Conservation (phyloP, 352 stramenopile genomes). For the Pythium diclinum region DNA sequence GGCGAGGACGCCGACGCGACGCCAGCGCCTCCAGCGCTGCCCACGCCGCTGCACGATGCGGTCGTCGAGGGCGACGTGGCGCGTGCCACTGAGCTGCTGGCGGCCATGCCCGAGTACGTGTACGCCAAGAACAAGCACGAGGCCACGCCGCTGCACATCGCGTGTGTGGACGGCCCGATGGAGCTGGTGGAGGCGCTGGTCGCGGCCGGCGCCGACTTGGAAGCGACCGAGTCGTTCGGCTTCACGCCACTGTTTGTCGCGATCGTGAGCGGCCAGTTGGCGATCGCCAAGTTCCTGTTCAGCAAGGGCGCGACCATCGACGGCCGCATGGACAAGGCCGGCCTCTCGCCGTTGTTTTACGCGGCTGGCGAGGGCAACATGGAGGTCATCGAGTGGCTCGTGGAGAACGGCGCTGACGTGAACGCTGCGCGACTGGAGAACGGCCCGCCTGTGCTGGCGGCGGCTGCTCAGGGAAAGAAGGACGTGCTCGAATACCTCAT, state of each 20-base stretch:
- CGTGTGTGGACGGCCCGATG: slow-evolving; percentile 25
- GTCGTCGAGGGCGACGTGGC: slow-evolving; percentile 25
- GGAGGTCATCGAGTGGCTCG: slow-evolving; percentile 22
- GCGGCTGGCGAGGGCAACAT: slow-evolving; percentile 20
- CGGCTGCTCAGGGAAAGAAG: slow-evolving; percentile 25
- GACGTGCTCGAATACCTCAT: slow-evolving; percentile 24
- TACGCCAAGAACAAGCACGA: slow-evolving; percentile 27
- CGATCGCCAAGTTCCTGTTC: slow-evolving; percentile 24
- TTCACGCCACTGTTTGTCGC: slow-evolving; percentile 33
- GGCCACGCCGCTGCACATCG: slow-evolving; percentile 31
- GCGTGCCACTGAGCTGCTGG: slow-evolving; percentile 20
- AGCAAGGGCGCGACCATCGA: slow-evolving; percentile 22
- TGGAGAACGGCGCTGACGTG: slow-evolving; percentile 27
- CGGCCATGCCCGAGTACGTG: slow-evolving; percentile 15
- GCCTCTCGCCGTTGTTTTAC: slow-evolving; percentile 29
- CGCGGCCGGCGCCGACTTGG: slow-evolving; percentile 16
- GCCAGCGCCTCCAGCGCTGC: slow-evolving; percentile 6
- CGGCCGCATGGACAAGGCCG: slow-evolving; percentile 24
- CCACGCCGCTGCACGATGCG: slow-evolving; percentile 27
- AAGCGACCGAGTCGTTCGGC: slow-evolving; percentile 24
- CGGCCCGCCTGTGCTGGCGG: slow-evolving; percentile 25
- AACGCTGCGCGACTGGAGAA: slow-evolving; percentile 21
- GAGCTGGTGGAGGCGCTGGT: slow-evolving; percentile 28
- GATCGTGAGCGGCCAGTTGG: slow-evolving; percentile 28
- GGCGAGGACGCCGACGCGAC: background rate